A percentile compares a stretch with the other conserved stretches of the same genome.
phyloP scores from a whole-genome alignment of 148 eudicot species.

The Tetragonia tetragonoides region DNA sequence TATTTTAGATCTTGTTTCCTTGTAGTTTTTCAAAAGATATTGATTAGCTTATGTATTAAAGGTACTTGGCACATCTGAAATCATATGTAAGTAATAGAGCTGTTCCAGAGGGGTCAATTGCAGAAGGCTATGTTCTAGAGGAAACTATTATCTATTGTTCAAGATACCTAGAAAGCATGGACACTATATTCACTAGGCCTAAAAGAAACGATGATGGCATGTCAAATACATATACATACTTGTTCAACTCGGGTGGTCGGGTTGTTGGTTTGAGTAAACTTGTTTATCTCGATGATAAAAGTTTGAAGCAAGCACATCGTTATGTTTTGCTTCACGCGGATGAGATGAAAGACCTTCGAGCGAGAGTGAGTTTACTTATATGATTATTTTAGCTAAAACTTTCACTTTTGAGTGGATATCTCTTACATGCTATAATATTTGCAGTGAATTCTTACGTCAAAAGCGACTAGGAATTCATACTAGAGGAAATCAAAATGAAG shows the following conservation, averaged over 20 bases:
- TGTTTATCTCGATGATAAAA: slow-evolving; percentile 4
- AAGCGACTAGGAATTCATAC: neutral
- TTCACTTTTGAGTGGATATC: neutral
- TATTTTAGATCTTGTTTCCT: neutral
- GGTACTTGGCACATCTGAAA: neutral
- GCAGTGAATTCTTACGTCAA: neutral
- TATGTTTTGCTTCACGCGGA: slow-evolving; percentile 20
- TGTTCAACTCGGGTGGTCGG: neutral
- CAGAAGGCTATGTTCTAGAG: neutral
- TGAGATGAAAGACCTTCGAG: neutral
- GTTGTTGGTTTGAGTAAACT: neutral
- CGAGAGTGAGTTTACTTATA: neutral
- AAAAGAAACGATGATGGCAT: slow-evolving; percentile 1
- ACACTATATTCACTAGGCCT: slow-evolving; percentile 1
- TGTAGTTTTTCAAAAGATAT: no score
- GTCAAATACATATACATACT: neutral
- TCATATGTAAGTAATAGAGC: slow-evolving; percentile 14
- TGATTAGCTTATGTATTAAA: no score
- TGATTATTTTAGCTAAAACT: neutral
- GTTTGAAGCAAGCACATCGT: slow-evolving; percentile 6
- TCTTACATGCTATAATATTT: no score
- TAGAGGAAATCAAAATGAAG: neutral
- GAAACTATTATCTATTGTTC: slow-evolving; percentile 14
- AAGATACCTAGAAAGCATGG: slow-evolving; percentile 1
- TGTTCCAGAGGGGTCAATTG: slow-evolving; percentile 11